Evolutionary conservation across 305 asterid species (phyloP).

Genomic region (Fraxinus velutina): DNA sequence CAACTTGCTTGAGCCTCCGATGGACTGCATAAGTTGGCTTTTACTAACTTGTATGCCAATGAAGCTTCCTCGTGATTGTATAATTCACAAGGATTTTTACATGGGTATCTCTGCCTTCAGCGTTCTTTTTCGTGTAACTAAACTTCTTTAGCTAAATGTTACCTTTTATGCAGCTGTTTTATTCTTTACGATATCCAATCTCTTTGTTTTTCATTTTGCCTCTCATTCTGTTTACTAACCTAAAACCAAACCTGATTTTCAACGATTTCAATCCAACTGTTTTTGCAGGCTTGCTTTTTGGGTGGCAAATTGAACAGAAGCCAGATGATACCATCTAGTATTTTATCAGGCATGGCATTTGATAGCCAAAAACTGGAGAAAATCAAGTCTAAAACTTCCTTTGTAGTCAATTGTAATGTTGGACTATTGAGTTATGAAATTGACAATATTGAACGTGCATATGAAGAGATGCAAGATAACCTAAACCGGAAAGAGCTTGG

Average conservation of each 20-base stretch:
- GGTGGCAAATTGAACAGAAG: slow-evolving; percentile 16
- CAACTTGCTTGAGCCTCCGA: not conserved
- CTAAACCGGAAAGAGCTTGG: slow-evolving; percentile 19
- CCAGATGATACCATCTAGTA: slow-evolving; percentile 14
- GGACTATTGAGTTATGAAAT: slow-evolving; percentile 24
- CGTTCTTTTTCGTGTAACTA: not conserved
- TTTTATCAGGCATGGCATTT: slow-evolving; percentile 29
- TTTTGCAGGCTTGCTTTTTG: slow-evolving; percentile 32
- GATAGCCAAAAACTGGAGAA: slow-evolving; percentile 26
- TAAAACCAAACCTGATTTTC: slow-evolving; percentile 1
- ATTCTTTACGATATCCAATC: not conserved
- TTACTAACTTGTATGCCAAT: not conserved
- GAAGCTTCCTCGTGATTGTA: not conserved
- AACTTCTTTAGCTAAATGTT: not conserved
- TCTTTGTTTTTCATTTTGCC: not conserved
- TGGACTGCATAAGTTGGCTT: not conserved
- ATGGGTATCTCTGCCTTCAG: not conserved
- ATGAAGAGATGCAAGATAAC: slow-evolving; percentile 18
- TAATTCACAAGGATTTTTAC: not conserved
- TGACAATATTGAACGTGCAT: slow-evolving; percentile 20
- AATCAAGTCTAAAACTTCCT: slow-evolving; percentile 20
- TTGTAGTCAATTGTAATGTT: slow-evolving; percentile 21
- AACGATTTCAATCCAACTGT: slow-evolving; percentile 14
- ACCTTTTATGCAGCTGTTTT: not conserved
- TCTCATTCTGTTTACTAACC: not conserved